phyloP scores from a whole-genome alignment of 2,329 filamentous ascomycete genomes.

The Fusarium sacchari region DNA sequence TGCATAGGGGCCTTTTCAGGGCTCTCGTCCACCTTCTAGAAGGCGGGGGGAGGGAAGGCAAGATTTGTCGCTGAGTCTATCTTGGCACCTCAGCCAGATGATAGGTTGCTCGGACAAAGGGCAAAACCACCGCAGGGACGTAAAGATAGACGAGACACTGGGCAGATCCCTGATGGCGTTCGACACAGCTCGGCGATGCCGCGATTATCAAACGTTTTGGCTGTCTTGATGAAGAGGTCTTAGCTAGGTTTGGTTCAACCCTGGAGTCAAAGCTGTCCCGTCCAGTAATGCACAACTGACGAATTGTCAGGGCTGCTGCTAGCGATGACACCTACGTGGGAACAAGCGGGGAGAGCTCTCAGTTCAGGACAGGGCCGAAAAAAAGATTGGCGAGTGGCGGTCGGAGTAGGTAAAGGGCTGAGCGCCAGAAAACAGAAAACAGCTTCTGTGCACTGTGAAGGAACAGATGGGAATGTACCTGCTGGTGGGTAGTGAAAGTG shows the following conservation, averaged over 20 bases:
- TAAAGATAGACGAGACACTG: slow-evolving; percentile 25
- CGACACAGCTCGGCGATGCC: slow-evolving; percentile 27
- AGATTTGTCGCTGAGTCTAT: slow-evolving; percentile 28
- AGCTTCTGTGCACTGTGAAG: slow-evolving; percentile 28
- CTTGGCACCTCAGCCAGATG: slow-evolving; percentile 15
- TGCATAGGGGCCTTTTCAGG: slow-evolving; percentile 41
- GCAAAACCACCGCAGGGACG: slow-evolving; percentile 5
- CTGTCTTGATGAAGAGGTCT: slow-evolving; percentile 21
- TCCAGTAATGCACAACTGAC: not conserved
- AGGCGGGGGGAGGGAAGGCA: slow-evolving; percentile 34
- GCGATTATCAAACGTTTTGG: slow-evolving; percentile 3
- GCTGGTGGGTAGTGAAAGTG: slow-evolving; percentile 2
- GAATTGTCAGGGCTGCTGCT: slow-evolving; percentile 18
- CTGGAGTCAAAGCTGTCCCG: slow-evolving; percentile 9
- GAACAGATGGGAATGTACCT: slow-evolving; percentile 19
- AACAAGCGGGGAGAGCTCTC: slow-evolving; percentile 36
- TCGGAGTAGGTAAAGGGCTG: slow-evolving; percentile 24
- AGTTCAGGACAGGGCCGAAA: slow-evolving; percentile 4
- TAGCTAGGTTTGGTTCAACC: slow-evolving; percentile 14
- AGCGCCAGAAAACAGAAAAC: slow-evolving; percentile 9
- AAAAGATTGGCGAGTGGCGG: slow-evolving; percentile 36
- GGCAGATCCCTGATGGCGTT: not conserved
- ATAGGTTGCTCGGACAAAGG: slow-evolving; percentile 27
- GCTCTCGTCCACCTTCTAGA: slow-evolving; percentile 39
- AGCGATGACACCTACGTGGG: slow-evolving; percentile 16